A percentile compares a stretch with the other conserved stretches of the same genome.
phyloP scores from a whole-genome alignment of 345 rosid species.

The Crucihimalaya himalaica region DNA sequence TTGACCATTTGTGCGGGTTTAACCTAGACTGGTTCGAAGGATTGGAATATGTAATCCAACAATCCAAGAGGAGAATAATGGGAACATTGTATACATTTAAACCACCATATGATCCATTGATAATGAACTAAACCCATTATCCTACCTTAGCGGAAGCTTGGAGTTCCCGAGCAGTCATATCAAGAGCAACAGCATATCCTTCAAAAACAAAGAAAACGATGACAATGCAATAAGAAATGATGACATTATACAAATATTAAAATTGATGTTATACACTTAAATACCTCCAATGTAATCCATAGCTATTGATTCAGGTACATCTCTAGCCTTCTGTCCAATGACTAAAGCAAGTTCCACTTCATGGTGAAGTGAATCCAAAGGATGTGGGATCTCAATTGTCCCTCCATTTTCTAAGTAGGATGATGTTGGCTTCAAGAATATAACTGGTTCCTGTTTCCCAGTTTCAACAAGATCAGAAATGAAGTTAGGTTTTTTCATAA shows the following conservation, averaged over 20 bases:
- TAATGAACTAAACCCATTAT: neutral
- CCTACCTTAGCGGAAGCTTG: slow-evolving; percentile 83
- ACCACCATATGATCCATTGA: neutral
- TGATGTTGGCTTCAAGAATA: slow-evolving; percentile 97
- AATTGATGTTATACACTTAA: neutral
- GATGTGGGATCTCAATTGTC: slow-evolving; percentile 85
- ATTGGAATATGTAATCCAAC: too few relatives aligned
- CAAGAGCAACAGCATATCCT: slow-evolving; percentile 97
- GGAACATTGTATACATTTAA: neutral
- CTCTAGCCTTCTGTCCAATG: slow-evolving; percentile 74
- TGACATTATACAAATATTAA: neutral
- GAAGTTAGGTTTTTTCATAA: too few relatives aligned
- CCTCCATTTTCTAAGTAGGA: slow-evolving; percentile 88
- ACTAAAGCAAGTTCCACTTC: slow-evolving; percentile 97
- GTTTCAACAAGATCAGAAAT: slow-evolving; percentile 1
- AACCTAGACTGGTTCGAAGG: neutral
- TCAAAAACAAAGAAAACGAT: neutral
- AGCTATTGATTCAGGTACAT: slow-evolving; percentile 72
- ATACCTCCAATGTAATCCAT: slow-evolving; percentile 93
- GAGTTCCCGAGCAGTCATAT: slow-evolving; percentile 95
- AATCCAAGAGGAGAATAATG: too few relatives aligned
- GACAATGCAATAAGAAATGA: neutral
- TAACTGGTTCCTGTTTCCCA: slow-evolving; percentile 68
- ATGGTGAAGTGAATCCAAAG: slow-evolving; percentile 69
- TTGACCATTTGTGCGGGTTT: neutral